These are phyloP conservation scores for Pyrenophora graminea DNA, from an alignment of 2,329 filamentous ascomycete species.

Conservation along the genomic window DNA sequence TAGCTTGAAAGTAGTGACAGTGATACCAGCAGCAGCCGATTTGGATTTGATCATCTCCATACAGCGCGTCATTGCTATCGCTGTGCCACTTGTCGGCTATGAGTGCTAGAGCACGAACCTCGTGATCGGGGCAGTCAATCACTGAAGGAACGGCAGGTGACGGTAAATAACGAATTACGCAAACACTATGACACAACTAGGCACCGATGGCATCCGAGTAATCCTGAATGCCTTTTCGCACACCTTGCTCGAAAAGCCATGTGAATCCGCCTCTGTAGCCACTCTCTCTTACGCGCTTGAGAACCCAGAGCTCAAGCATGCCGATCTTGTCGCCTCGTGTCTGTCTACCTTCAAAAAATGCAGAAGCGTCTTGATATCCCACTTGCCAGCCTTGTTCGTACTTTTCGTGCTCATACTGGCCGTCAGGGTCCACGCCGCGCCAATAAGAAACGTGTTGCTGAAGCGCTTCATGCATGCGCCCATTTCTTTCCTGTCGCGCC, in stretches of 20 bases:
- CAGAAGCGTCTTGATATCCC: slow-evolving; percentile 59
- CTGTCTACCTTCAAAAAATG: slow-evolving; percentile 54
- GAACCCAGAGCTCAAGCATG: slow-evolving; percentile 61
- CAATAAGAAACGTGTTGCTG: slow-evolving; percentile 57
- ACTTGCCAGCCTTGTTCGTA: slow-evolving; percentile 61
- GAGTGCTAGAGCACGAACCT: neutral
- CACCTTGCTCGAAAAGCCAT: slow-evolving; percentile 58
- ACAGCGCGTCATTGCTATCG: neutral
- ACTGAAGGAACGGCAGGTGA: neutral
- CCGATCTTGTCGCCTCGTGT: slow-evolving; percentile 57
- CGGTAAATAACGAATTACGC: neutral
- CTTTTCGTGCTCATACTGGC: slow-evolving; percentile 57
- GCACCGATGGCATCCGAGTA: slow-evolving; percentile 38
- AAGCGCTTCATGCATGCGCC: slow-evolving; percentile 43
- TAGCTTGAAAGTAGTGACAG: neutral
- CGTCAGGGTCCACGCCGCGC: slow-evolving; percentile 51
- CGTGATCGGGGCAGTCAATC: neutral
- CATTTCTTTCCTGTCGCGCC: slow-evolving; percentile 49
- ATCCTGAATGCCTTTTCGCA: slow-evolving; percentile 52
- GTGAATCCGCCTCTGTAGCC: slow-evolving; percentile 53
- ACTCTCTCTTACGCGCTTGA: slow-evolving; percentile 59
- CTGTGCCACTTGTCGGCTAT: slow-evolving; percentile 1
- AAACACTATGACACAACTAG: slow-evolving; percentile 2
- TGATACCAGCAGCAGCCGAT: neutral
- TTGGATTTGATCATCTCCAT: neutral